A percentile compares a stretch with the other conserved stretches of the same genome.
Conservation (phyloP, 1,284 basidiomycete species). For the Papiliotrema terrestris region DNA sequence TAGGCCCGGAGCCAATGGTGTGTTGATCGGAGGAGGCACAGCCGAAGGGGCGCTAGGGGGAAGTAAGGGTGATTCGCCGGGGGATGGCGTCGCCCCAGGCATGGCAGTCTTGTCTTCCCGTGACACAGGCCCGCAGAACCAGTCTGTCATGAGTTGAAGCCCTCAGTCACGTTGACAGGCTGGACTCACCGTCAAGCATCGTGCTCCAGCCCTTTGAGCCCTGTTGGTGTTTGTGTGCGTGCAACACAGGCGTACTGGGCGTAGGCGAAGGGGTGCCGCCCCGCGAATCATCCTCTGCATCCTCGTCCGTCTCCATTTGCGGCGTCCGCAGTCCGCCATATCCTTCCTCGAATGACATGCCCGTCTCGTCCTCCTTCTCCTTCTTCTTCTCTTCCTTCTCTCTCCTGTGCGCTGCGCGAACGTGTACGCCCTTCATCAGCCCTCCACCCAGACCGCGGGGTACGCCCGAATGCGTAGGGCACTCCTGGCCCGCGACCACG, state of each 20-base stretch:
- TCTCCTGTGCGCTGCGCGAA: conserved; percentile 29
- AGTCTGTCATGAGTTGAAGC: conserved; percentile 23
- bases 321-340: neutral
- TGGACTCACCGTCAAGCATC: conserved; percentile 43
- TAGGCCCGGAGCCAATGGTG: neutral
- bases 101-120: conserved; percentile 1
- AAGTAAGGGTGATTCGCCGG: conserved; percentile 6
- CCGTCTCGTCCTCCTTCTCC: conserved; percentile 12
- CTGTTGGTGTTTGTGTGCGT: conserved; percentile 4
- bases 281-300: neutral
- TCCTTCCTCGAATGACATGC: conserved; percentile 9
- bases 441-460: conserved; percentile 47
- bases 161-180: neutral
- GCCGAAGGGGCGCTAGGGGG: neutral
- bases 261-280: conserved; percentile 6
- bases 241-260: conserved; percentile 18
- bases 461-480: conserved; percentile 47
- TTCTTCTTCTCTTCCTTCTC: conserved; percentile 26
- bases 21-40: conserved; percentile 1
- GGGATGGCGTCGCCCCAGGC: conserved; percentile 5
- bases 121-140: conserved; percentile 31
- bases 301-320: neutral
- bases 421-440: conserved; percentile 45
- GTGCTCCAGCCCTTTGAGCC: conserved; percentile 39
- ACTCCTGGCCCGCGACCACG: conserved; percentile 53